These are phyloP conservation scores for Cardamine occulta DNA, from an alignment of 345 rosid genomes.

Conservation along the genomic window DNA sequence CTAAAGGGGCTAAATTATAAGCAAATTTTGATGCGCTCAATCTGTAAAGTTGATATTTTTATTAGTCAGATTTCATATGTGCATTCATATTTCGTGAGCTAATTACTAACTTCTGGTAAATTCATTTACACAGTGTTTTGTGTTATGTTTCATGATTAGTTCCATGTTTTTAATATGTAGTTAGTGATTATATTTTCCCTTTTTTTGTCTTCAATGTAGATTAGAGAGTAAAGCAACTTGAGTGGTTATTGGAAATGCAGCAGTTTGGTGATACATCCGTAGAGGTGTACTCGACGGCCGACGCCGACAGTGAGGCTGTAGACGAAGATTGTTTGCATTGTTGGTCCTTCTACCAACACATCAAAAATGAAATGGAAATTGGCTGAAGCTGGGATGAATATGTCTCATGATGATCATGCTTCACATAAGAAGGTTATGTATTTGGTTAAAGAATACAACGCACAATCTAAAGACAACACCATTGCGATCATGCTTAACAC, in stretches of 20 bases:
- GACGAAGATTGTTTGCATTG: conserved; percentile 98
- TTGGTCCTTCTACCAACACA: conserved; percentile 94
- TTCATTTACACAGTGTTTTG: neutral
- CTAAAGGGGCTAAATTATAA: no score
- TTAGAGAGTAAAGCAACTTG: conserved; percentile 58
- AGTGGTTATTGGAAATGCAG: conserved; percentile 55
- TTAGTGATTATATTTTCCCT: neutral
- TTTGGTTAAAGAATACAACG: conserved; percentile 97
- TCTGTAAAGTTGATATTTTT: neutral
- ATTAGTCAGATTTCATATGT: neutral
- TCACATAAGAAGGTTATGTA: conserved; percentile 97
- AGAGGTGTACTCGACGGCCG: conserved; percentile 87
- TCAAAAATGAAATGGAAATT: conserved; percentile 97
- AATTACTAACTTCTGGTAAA: neutral
- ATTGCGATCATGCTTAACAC: conserved; percentile 98
- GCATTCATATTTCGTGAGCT: neutral
- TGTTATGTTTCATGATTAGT: neutral
- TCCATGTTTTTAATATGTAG: no score
- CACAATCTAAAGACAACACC: conserved; percentile 80
- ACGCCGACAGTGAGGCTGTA: conserved; percentile 79
- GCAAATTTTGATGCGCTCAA: neutral
- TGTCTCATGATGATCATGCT: conserved; percentile 99
- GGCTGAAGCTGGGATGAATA: conserved; percentile 99
- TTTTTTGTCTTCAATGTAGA: neutral
- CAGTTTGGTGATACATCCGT: conserved; percentile 63